Percentiles rank a stretch among this genome's conserved stretches.
Evolutionary conservation across 1,139 yeast species (phyloP).

Genomic region (Yamadazyma siamensis): DNA sequence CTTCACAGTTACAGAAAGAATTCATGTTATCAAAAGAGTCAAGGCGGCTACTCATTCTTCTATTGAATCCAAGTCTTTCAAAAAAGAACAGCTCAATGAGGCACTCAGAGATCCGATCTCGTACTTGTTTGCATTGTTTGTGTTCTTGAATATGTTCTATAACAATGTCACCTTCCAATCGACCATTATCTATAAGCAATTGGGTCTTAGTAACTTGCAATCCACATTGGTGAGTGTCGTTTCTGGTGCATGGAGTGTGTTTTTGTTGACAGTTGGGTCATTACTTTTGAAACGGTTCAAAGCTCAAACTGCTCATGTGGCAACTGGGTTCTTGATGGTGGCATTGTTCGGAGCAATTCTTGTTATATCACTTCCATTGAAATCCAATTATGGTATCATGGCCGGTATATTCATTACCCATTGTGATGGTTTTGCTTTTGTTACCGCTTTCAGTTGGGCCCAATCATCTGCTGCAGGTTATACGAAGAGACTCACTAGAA

Average conservation of each 20-base stretch:
- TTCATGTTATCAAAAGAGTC: constrained; percentile 20
- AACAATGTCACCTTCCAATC: constrained; percentile 5
- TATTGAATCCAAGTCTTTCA: constrained; percentile 18
- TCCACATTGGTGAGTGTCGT: constrained; percentile 26
- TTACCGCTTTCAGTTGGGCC: constrained; percentile 21
- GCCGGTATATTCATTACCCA: too few relatives aligned
- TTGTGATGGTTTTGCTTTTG: constrained; percentile 27
- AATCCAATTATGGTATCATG: too few relatives aligned
- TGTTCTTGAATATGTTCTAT: not conserved
- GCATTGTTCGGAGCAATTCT: too few relatives aligned
- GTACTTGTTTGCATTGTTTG: constrained; percentile 24
- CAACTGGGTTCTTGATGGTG: too few relatives aligned
- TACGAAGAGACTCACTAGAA: constrained; percentile 20
- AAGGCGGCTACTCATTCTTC: constrained; percentile 16
- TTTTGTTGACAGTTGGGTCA: too few relatives aligned
- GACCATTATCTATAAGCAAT: constrained; percentile 24
- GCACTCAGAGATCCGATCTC: constrained; percentile 23
- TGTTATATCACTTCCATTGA: too few relatives aligned
- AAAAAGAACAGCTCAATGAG: constrained; percentile 20
- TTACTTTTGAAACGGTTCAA: too few relatives aligned
- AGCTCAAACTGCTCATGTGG: too few relatives aligned
- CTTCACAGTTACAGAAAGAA: constrained; percentile 34
- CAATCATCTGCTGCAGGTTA: constrained; percentile 20
- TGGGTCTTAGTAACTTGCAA: constrained; percentile 27
- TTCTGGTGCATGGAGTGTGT: too few relatives aligned